Evolutionary conservation across 495 filamentous ascomycete species (phyloP), one percentile per base, ranked within the genome.

Genomic region (Achaetomiella virescens): DNA sequence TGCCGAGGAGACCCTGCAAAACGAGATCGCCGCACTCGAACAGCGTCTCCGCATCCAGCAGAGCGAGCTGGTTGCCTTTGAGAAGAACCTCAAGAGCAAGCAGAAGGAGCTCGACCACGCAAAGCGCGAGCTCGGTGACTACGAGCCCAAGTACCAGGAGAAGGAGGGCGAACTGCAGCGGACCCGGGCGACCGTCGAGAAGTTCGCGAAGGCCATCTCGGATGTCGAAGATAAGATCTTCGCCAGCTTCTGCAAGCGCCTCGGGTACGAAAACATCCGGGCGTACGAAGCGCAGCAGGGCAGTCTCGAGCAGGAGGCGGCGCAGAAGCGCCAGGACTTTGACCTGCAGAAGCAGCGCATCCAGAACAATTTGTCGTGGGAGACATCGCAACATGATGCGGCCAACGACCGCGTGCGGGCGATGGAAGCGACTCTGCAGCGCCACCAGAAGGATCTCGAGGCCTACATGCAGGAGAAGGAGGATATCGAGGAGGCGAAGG

Each of bases 251-350:
- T 97, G 95, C 75, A 81, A 84, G 63, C 83, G 89, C 27, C 78
- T 96, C 17, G 88, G 90, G 0, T 97, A 93, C 68, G 79, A 84
- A 18, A 85, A 90, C 62, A 96, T 99, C 59, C 88, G 92, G 20
- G 85, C 86, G 35, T 99, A 97, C 63, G 90, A 97, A 69, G 86
- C 84, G 7, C 91, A 95, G 55, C 93, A 97, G 67, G 93, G 93
- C 33, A 89, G 84, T 14, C 66, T 92, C 46, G 91, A 97, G 63
- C 87, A 95, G 69, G 91, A 97, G 63, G 86, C 84, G 37, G 83
- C 86, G 2, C 84, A 91, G 69, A 93, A 91, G 72, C 89, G 87
- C 53, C 82, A 89, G 21, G 86, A 90, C 55, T 97, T 95, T 62
- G 86, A 82, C 24, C 82, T 84, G 14, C 93, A 97, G 66, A 92